Evolutionary conservation across 2,329 filamentous ascomycete genomes (phyloP), one percentile per base, ranked within the genome.

Genomic region (Monilinia laxa): DNA sequence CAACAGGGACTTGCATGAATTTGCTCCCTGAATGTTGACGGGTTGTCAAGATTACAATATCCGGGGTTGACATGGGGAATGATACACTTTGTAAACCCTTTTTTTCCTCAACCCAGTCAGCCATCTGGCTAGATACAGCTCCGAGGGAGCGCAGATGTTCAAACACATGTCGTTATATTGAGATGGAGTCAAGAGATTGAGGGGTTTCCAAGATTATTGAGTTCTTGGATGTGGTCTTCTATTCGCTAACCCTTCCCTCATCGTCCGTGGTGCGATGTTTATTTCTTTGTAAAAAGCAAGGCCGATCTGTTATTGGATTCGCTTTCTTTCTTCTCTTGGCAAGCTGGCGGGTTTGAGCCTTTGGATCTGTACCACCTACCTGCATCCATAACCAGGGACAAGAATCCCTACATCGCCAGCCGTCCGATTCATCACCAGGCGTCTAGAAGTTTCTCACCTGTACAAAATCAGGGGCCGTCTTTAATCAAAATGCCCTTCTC

Each of bases 1-100:
- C n/a, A 35, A 45, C 57, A 49, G 20, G 57, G 57, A 11, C 57
- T 23, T 42, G 57, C 57, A 59, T 59, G 57, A 59, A 49, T 60
- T 35, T 12, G 1, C 42, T 35, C 28, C 57, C 18, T 31, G 40
- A 14, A 47, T 28, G 25, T 35, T 31, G 25, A 23, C 16, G 40
- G 11, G 16, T 45, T 59, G 40, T 47, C 20, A 47, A 42, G 35
- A 42, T 42, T 42, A 23, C n/a, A 28, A 42, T 49, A 31, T 60
- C 57, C 49, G 57, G 57, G 57, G 57, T 49, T 60, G 57, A 47
- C 42, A 59, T 59, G 40, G 57, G 45, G 45, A 42, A 12, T 35
- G 42, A 35, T 11, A 54, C 51, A 28, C 16, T 53, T 45, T 20
- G 14, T 6, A n/a, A n/a, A 47, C 20, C 23, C 20, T 49, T 16